These are phyloP conservation scores for Parascedosporium putredinis DNA, from an alignment of 2,329 filamentous ascomycete species.

Conservation along the genomic window DNA sequence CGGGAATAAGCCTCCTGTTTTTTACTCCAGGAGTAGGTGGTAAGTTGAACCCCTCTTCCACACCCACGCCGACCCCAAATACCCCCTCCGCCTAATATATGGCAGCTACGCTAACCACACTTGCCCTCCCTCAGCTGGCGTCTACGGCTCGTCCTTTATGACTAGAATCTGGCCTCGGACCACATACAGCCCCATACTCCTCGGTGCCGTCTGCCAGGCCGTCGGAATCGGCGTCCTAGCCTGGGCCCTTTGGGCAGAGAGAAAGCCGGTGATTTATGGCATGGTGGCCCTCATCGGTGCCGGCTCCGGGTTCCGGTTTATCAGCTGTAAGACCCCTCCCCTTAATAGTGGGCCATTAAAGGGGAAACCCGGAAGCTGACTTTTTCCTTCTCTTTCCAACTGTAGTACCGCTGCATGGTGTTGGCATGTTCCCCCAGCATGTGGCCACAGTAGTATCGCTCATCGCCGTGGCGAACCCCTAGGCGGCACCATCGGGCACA, in stretches of 20 bases:
- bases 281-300: constrained; percentile 56
- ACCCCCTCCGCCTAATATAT: neutral
- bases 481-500: constrained; percentile 54
- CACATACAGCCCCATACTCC: constrained; percentile 48
- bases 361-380: neutral
- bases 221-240: constrained; percentile 48
- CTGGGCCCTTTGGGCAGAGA: constrained; percentile 40
- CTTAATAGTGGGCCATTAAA: too few relatives aligned
- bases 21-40: constrained; percentile 51
- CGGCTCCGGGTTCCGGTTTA: constrained; percentile 55
- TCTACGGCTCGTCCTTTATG: constrained; percentile 45
- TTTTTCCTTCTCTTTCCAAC: neutral
- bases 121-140: constrained; percentile 28
- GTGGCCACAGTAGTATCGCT: constrained; percentile 50
- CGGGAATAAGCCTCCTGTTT: constrained; percentile 49
- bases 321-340: constrained; percentile 38
- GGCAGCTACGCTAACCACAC: constrained; percentile 14
- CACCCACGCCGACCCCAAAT: constrained; percentile 23
- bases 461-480: constrained; percentile 50
- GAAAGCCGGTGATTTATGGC: constrained; percentile 43
- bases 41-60: neutral
- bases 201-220: constrained; percentile 46
- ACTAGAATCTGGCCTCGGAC: constrained; percentile 52
- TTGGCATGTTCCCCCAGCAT: constrained; percentile 48
- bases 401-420: constrained; percentile 45